Evolutionary conservation across 192 early-diverging fungal species (phyloP).

Genomic region (Coemansia sp.): DNA sequence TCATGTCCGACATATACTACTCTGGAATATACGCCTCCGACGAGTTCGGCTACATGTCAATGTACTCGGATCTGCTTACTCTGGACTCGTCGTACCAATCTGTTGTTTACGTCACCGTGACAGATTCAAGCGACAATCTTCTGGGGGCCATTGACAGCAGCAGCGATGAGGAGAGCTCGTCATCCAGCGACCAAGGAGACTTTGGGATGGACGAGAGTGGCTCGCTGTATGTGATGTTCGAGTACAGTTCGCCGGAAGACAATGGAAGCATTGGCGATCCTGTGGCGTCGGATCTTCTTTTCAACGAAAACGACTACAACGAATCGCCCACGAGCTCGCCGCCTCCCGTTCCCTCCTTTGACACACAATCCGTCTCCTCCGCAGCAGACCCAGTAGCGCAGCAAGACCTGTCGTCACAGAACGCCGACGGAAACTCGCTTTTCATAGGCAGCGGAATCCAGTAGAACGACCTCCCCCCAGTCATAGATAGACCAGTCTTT

Average conservation of each 20-base stretch:
- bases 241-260: not conserved
- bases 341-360: not conserved
- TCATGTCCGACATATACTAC: not conserved
- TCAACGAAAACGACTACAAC: not conserved
- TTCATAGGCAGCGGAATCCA: not conserved
- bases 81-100: conserved; percentile 3
- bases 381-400: not conserved
- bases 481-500: not conserved
- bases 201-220: not conserved
- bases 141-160: not conserved
- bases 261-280: not conserved
- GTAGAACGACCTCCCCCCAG: not conserved
- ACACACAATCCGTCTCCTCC: not conserved
- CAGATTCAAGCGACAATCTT: not conserved
- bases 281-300: not conserved
- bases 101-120: not conserved
- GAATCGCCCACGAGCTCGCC: not conserved
- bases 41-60: conserved; percentile 1
- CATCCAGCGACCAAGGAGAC: not conserved
- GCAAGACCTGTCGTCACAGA: too few relatives aligned
- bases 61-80: not conserved
- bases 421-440: not conserved
- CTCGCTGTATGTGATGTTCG: conserved; percentile 2
- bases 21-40: not conserved
- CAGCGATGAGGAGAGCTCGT: not conserved